Evolutionary conservation across 352 stramenopile species (phyloP).

Genomic region (Phytophthora vignae): DNA sequence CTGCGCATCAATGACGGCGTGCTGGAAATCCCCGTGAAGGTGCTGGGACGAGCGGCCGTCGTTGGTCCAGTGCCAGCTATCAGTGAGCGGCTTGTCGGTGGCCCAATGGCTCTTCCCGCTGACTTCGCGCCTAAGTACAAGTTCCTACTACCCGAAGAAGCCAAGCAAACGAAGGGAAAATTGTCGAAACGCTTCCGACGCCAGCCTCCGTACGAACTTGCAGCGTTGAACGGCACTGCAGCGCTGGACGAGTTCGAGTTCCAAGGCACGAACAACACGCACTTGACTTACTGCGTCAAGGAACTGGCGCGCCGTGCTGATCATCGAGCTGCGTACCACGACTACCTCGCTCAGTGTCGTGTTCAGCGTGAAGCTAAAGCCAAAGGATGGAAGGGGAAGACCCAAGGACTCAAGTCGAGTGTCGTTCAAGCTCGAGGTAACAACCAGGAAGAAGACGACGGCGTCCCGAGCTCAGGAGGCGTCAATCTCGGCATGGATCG

Average conservation of each 20-base stretch:
- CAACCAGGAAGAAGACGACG: slow-evolving; percentile 43
- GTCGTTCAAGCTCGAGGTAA: slow-evolving; percentile 46
- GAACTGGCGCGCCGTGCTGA: slow-evolving; percentile 75
- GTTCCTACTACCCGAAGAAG: slow-evolving; percentile 86
- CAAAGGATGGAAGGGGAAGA: slow-evolving; percentile 35
- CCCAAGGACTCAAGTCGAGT: slow-evolving; percentile 56
- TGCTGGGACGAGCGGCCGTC: slow-evolving; percentile 69
- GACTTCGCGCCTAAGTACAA: slow-evolving; percentile 92
- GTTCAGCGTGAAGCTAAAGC: slow-evolving; percentile 43
- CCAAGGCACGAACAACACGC: slow-evolving; percentile 84
- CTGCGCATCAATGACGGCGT: slow-evolving; percentile 62
- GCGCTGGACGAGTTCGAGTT: slow-evolving; percentile 86
- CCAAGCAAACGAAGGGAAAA: slow-evolving; percentile 64
- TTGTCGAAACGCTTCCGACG: slow-evolving; percentile 61
- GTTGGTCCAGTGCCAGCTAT: slow-evolving; percentile 49
- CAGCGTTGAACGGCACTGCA: slow-evolving; percentile 72
- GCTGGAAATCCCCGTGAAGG: slow-evolving; percentile 59
- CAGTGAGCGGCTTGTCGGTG: slow-evolving; percentile 52
- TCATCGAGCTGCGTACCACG: slow-evolving; percentile 75
- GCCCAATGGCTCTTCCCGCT: slow-evolving; percentile 68
- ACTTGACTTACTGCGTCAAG: slow-evolving; percentile 88
- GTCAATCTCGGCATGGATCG: slow-evolving; percentile 67
- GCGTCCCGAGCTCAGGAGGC: slow-evolving; percentile 28
- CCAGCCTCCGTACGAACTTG: slow-evolving; percentile 68
- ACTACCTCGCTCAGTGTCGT: slow-evolving; percentile 63